phyloP scores from a whole-genome alignment of 371 early-diverging fungal genomes.

The Capniomyces stellatus region DNA sequence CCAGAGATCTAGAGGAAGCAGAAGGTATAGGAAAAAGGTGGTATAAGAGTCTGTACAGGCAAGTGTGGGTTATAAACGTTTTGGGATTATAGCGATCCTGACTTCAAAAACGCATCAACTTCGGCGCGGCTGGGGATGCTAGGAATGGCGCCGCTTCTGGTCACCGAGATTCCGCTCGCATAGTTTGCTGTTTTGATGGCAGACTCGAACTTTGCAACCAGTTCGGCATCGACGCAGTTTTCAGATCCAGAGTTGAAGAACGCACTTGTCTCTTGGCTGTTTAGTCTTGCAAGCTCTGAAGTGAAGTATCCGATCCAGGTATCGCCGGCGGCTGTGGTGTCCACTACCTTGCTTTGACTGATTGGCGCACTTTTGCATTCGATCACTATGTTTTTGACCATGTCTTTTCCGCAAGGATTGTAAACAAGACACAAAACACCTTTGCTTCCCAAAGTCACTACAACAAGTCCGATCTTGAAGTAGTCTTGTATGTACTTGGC shows the following conservation, averaged over 20 bases:
- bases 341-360: constrained; percentile 29
- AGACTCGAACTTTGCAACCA: constrained; percentile 8
- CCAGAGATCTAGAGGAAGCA: no score
- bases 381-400: constrained; percentile 3
- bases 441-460: constrained; percentile 56
- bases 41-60: no score
- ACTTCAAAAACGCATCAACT: constrained; percentile 12
- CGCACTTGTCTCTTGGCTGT: constrained; percentile 4
- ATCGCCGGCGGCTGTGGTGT: constrained; percentile 70
- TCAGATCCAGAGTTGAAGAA: neutral
- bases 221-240: neutral
- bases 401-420: neutral
- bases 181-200: constrained; percentile 25
- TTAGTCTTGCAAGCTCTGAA: constrained; percentile 28
- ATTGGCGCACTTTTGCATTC: constrained; percentile 19
- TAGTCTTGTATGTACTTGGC: constrained; percentile 1
- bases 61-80: no score
- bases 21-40: no score
- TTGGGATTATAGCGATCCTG: neutral
- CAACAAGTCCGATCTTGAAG: constrained; percentile 29
- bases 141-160: constrained; percentile 29
- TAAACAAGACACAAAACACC: constrained; percentile 25
- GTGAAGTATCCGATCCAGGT: constrained; percentile 71
- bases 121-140: constrained; percentile 26
- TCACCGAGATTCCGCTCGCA: constrained; percentile 33